Evolutionary conservation across 768 basidiomycete genomes (phyloP).

Genomic region (Termitomyces sp.): DNA sequence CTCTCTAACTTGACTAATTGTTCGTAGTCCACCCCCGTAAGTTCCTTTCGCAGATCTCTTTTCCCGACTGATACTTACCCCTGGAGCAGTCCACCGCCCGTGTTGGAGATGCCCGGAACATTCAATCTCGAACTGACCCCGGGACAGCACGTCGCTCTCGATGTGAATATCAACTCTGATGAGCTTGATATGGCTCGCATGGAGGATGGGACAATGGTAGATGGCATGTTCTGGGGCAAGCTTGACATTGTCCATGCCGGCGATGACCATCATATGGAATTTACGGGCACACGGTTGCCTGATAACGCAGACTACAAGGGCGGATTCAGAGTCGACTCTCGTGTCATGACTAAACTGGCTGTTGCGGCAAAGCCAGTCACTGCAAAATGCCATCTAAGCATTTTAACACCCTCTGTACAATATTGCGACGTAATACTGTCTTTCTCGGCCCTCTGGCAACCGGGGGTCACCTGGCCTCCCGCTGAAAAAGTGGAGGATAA

Average conservation of each 20-base stretch:
- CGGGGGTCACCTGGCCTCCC: conserved; percentile 75
- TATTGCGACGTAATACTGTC: conserved; percentile 78
- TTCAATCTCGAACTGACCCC: conserved; percentile 81
- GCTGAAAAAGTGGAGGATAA: conserved; percentile 64
- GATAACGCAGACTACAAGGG: conserved; percentile 59
- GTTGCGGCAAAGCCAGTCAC: conserved; percentile 69
- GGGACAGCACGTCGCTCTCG: conserved; percentile 76
- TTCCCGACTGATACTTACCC: neutral
- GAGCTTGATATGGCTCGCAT: conserved; percentile 90
- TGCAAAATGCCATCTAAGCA: conserved; percentile 73
- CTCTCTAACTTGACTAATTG: conserved; percentile 10
- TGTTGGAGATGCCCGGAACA: conserved; percentile 82
- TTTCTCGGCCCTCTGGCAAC: conserved; percentile 71
- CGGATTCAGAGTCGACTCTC: conserved; percentile 72
- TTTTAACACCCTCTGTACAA: conserved; percentile 68
- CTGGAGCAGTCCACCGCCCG: conserved; percentile 53
- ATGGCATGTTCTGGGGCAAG: conserved; percentile 87
- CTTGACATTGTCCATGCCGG: conserved; percentile 77
- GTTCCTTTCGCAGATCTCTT: conserved; percentile 10
- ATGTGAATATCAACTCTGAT: conserved; percentile 74
- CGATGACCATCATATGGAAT: conserved; percentile 78
- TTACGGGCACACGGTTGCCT: conserved; percentile 71
- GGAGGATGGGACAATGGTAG: conserved; percentile 86
- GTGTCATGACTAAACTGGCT: conserved; percentile 74
- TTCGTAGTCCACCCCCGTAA: conserved; percentile 45